Evolutionary conservation across 495 filamentous ascomycete species (phyloP).

Genomic region (Daldinia grandis): DNA sequence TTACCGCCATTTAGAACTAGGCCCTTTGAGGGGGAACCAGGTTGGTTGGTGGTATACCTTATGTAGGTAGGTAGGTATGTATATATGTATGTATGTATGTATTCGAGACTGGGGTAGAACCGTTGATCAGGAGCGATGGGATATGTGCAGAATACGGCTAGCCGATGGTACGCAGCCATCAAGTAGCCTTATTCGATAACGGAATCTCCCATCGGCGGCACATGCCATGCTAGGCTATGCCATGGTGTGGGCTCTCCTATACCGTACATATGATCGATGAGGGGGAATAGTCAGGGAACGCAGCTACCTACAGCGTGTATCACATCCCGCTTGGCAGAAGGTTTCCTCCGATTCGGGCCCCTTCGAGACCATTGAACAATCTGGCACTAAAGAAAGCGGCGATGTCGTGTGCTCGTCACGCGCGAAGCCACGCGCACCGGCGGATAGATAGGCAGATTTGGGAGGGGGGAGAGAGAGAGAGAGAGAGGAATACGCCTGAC

Average conservation of each 20-base stretch:
- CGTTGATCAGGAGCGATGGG: slow-evolving; percentile 22
- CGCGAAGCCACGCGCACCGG: slow-evolving; percentile 19
- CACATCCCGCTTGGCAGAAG: slow-evolving; percentile 7
- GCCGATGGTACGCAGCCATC: slow-evolving; percentile 6
- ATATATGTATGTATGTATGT: not conserved
- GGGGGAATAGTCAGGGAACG: slow-evolving; percentile 5
- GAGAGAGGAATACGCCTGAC: slow-evolving; percentile 20
- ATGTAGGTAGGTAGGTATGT: slow-evolving; percentile 1
- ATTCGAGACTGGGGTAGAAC: slow-evolving; percentile 7
- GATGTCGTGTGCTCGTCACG: slow-evolving; percentile 34
- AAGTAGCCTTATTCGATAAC: slow-evolving; percentile 18
- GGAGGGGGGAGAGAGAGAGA: not conserved
- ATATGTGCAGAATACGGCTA: slow-evolving; percentile 12
- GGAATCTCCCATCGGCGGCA: slow-evolving; percentile 26
- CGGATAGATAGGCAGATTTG: slow-evolving; percentile 12
- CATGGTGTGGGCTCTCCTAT: not conserved
- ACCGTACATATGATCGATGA: slow-evolving; percentile 25
- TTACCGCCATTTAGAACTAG: slow-evolving; percentile 35
- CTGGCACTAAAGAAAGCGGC: slow-evolving; percentile 3
- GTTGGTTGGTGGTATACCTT: too few species aligned
- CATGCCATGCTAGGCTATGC: slow-evolving; percentile 5
- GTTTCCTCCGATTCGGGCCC: slow-evolving; percentile 7
- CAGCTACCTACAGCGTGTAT: slow-evolving; percentile 13
- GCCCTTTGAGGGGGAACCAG: slow-evolving; percentile 3
- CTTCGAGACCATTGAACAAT: slow-evolving; percentile 6